phyloP scores from a whole-genome alignment of 345 rosid genomes.

The Euphorbia lathyris region DNA sequence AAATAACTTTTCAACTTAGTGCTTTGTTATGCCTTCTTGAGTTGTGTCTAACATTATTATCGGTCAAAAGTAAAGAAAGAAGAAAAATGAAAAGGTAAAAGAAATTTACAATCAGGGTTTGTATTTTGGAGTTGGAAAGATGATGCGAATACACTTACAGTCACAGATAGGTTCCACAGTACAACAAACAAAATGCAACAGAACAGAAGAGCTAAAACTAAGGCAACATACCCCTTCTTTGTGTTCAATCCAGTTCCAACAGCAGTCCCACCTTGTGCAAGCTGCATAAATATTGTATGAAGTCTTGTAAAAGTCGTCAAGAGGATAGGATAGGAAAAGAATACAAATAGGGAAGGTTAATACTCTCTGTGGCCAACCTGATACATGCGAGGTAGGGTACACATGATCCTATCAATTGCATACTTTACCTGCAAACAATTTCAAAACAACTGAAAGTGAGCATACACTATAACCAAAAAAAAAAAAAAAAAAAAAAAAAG shows the following conservation, averaged over 20 bases:
- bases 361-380: conserved; percentile 49
- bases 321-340: background rate
- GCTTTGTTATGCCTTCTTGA: background rate
- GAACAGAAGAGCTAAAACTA: background rate
- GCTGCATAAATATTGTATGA: conserved; percentile 49
- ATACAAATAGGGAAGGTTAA: conserved; percentile 16
- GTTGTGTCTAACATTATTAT: background rate
- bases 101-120: background rate
- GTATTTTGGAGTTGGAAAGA: background rate
- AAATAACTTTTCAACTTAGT: background rate
- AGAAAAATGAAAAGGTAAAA: too few species aligned
- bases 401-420: conserved; percentile 69
- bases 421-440: conserved; percentile 58
- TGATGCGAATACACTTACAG: background rate
- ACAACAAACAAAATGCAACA: background rate
- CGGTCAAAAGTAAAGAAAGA: background rate
- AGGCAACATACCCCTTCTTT: conserved; percentile 72
- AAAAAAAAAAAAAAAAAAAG: background rate
- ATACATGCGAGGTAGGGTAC: conserved; percentile 80
- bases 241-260: conserved; percentile 98
- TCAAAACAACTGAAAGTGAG: conserved; percentile 3
- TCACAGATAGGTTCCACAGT: background rate
- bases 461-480: background rate
- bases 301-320: conserved; percentile 34
- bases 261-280: conserved; percentile 99